Base-by-base conservation (phyloP, 2,329 filamentous ascomycete genomes). In the Hypoxylon sp. region DNA sequence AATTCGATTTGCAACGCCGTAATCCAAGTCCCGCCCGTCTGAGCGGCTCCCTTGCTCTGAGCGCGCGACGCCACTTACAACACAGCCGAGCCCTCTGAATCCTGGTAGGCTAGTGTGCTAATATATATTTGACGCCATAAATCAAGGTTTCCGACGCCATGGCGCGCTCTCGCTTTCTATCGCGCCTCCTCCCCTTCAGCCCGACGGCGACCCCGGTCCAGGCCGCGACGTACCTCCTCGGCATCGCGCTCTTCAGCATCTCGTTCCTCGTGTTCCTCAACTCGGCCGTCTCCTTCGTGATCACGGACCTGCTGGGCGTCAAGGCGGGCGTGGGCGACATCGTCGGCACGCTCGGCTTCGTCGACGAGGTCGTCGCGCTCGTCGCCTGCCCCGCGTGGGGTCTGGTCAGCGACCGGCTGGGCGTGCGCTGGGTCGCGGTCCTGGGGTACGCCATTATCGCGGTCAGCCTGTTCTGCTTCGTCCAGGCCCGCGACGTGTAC, bases 181-280 rank as follows among this genome's bases (percentile, higher is more conserved):
- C 77, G 67, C 83, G 81, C 60, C 78, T 81, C 65, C 79, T 88
- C 55, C 88, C 88, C 26, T 90, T 90, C 78, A 82, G 86, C 66
- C 77, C 82, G 20, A 82, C 84, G 45, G 87, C 86, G n/a, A 89
- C 88, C 11, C 79, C 83, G 3, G 76, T 86, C 18, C 88, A 91
- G 74, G 88, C 87, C n/a, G 77, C 85, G 61, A 91, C 92, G 28
- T 96, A 96, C 78, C 87, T 96, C 33, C 84, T 93, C 69, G 90
- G 90, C 75, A 91, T 96, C 74, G 92, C 91, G 65, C 88, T 96
- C 72, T 95, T 95, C 82, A 93, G 89, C 78, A 96, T 96, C 74
- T 91, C 91, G 57, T 96, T 96, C 81, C 90, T 96, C 70, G 93
- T 96, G 73, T 96, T 96, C 80, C 86, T 96, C 67, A 96, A 96